Base-by-base conservation (phyloP, 2,329 filamentous ascomycete species). In the Ampelomyces quisqualis region DNA sequence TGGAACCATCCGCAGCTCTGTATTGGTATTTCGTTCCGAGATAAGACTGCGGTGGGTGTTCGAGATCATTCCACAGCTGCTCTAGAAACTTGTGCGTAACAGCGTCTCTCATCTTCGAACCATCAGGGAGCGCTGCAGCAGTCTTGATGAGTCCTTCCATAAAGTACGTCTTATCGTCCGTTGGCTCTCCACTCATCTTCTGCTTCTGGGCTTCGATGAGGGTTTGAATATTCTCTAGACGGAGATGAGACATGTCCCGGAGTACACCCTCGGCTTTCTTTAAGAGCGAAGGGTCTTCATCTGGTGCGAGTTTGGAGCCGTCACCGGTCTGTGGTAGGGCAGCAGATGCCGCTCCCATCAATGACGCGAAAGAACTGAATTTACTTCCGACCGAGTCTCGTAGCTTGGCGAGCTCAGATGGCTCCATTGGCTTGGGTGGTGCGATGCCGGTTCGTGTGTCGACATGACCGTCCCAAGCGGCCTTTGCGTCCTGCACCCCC, bases 101-200 rank as follows among this genome's bases (percentile, higher is more conserved):
- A 7, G 58, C 68, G 2, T 68, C 66, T 28, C 70, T 55, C 15
- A 67, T 59, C 35, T 55, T 58, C 1, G 67, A 68, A 8, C 61
- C 65, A 36, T 73, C 67, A 2, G 73, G 71, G 5, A 76, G 55
- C 7, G 61, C 62, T 10, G 71, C 62, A 14, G 72, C 72, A n/a
- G 69, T 66, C 44, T 74, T 67, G 34, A 83, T 76, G 43, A 82
- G 59, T 17, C 72, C 69, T 56, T 83, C 80, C 78, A 82, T 82
- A 9, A 79, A 67, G 55, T 81, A 81, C 1, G 75, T 74, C 58
- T 78, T 82, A 56, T 86, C 83, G 53, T 86, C 72, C 11, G 80
- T 65, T 6, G 74, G 73, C 28, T 78, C 69, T 2, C 78, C 77
- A n/a, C 73, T 72, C 40, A 65, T 54, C 36, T 65, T 66, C 29